Evolutionary conservation across 2,329 filamentous ascomycete species (phyloP), one percentile per base, ranked within the genome.

Genomic region (Cercospora sojina): DNA sequence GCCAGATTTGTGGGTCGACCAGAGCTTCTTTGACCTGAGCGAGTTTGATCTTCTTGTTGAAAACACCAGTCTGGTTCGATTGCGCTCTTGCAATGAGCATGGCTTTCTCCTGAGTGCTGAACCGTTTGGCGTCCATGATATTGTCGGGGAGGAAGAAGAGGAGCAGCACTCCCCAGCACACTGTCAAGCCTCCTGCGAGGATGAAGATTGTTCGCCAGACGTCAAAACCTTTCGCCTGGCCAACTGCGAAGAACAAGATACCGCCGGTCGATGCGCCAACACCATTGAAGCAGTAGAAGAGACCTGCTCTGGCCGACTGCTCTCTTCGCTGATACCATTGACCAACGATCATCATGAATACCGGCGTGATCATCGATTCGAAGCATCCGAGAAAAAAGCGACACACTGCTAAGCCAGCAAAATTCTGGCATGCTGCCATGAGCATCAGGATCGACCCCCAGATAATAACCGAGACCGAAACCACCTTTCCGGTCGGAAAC

Each of bases 261-360:
- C 89, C 89, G 31, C 89, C 89, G 2, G 90, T 86, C 56, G 91
- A 87, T 71, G 90, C 88, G 73, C 91, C 89, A 1, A 83, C 84
- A 1, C 90, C 89, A 74, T 91, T 92, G 88, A 91, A 91, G 86
- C 90, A 90, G 76, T 90, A 89, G 78, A 80, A 80, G n/a, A 69
- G 60, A n/a, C 69, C 70, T 16, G 73, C 73, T 35, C 73, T 56
- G 4, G 69, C 60, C 5, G 73, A 72, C 32, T 74, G 8, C 83
- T 87, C 89, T 62, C 88, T 85, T 18, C 88, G 83, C 64, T 85
- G 86, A 76, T 91, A 91, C 88, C 89, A 91, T 80, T 90, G 89
- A 29, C 84, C 69, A 8, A 74, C 71, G 25, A 72, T 70, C 71
- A 73, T 70, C 71, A 74, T 73, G 58, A 74, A 74, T 13, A 70